Percentiles rank a stretch among this genome's conserved stretches.
These are phyloP conservation scores for Gossypium herbaceum DNA, from an alignment of 345 rosid genomes.

Conservation along the genomic window DNA sequence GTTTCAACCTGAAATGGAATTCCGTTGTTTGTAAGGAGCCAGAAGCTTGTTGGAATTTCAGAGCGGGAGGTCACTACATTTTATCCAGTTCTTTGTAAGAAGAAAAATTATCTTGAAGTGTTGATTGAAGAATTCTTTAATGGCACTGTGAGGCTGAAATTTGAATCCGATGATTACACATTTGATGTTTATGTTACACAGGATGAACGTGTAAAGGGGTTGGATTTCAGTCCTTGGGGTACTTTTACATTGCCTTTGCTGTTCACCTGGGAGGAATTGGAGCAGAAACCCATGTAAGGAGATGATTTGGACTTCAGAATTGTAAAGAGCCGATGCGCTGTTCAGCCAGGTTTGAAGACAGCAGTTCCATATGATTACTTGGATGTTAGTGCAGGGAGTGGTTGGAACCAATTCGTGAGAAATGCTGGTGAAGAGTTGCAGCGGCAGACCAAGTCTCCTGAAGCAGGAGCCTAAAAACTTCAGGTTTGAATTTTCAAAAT, in stretches of 20 bases:
- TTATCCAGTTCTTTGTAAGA: conserved; percentile 50
- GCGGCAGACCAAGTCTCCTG: conserved; percentile 28
- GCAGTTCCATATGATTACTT: conserved; percentile 70
- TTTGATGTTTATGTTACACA: conserved; percentile 64
- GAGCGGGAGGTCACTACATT: conserved; percentile 77
- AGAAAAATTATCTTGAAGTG: conserved; percentile 31
- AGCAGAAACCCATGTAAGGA: conserved; percentile 27
- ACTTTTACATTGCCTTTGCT: conserved; percentile 67
- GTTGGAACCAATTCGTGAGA: conserved; percentile 70
- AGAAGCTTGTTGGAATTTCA: conserved; percentile 57
- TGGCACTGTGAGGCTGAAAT: conserved; percentile 33
- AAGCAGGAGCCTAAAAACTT: conserved; percentile 7
- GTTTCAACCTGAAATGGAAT: conserved; percentile 70
- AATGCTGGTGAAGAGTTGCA: conserved; percentile 47
- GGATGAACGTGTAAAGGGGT: conserved; percentile 47
- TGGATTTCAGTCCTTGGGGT: conserved; percentile 91
- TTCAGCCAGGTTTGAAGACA: conserved; percentile 61
- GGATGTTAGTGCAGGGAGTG: conserved; percentile 62
- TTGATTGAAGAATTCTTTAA: conserved; percentile 48
- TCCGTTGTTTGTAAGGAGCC: conserved; percentile 48
- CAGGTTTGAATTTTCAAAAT: background rate
- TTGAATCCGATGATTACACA: conserved; percentile 53
- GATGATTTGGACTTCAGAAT: conserved; percentile 46
- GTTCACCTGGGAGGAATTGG: conserved; percentile 76
- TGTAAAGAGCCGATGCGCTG: conserved; percentile 54